Evolutionary conservation across 169 alveolate species (phyloP).

Genomic region (Prorocentrum cordatum): DNA sequence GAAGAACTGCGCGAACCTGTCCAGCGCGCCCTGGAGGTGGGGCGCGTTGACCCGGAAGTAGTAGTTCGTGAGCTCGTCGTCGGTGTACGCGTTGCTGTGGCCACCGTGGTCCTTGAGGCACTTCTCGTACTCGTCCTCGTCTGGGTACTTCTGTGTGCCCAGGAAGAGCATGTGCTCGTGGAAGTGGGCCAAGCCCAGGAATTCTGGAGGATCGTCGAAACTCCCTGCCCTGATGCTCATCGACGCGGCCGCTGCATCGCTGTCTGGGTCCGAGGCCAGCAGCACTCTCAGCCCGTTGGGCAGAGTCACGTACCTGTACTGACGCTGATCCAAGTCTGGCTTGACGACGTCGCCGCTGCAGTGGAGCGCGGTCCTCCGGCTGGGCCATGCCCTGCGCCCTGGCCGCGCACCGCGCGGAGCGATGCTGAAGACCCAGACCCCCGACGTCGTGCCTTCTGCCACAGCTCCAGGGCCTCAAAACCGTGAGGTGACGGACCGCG

Average conservation of each 20-base stretch:
- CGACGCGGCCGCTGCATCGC: slow-evolving; percentile 78
- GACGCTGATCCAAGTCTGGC: slow-evolving; percentile 5
- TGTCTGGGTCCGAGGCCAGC: slow-evolving; percentile 76
- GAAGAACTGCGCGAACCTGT: slow-evolving; percentile 80
- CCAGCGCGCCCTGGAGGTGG: slow-evolving; percentile 73
- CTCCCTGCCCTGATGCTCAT: neutral
- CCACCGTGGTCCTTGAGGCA: slow-evolving; percentile 80
- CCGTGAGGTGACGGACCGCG: too few species aligned
- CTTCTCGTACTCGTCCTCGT: slow-evolving; percentile 75
- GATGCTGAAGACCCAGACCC: too few species aligned
- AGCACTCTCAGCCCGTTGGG: slow-evolving; percentile 73
- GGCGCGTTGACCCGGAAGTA: slow-evolving; percentile 74
- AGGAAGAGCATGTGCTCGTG: slow-evolving; percentile 87
- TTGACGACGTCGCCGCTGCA: neutral
- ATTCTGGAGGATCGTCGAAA: neutral
- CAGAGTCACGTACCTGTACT: slow-evolving; percentile 47
- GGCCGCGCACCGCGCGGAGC: too few species aligned
- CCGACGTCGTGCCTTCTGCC: too few species aligned
- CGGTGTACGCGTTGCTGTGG: slow-evolving; percentile 81
- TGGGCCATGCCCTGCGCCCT: too few species aligned
- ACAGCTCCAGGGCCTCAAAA: too few species aligned
- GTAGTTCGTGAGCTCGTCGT: slow-evolving; percentile 75
- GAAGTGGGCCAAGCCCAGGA: slow-evolving; percentile 86
- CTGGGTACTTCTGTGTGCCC: slow-evolving; percentile 81
- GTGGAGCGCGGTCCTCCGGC: too few species aligned